These are phyloP conservation scores for Tulasnella calospora DNA, from an alignment of 768 basidiomycete species.

Conservation along the genomic window DNA sequence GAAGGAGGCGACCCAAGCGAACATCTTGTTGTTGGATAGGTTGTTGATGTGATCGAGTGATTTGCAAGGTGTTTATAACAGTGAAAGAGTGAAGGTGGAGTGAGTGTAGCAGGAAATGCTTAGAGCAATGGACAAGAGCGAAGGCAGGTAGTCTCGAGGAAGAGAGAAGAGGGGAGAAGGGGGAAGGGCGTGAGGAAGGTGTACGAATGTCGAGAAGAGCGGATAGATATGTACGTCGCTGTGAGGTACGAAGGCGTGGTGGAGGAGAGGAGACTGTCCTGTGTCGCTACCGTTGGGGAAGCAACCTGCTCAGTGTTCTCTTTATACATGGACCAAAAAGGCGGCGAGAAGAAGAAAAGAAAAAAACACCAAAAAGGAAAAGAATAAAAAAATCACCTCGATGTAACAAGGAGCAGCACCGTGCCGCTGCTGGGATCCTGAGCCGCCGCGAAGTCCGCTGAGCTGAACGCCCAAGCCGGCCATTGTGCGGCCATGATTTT, in stretches of 20 bases:
- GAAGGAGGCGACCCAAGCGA: conserved; percentile 21
- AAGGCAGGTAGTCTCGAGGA: not conserved
- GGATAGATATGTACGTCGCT: conserved; percentile 2
- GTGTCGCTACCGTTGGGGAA: not conserved
- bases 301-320: not conserved
- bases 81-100: not conserved
- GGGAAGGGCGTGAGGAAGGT: not conserved
- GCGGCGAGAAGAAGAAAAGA: not conserved
- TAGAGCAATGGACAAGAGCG: not conserved
- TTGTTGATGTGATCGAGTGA: not conserved
- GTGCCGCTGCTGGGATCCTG: not conserved
- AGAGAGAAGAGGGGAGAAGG: not conserved
- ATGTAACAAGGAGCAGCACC: not conserved
- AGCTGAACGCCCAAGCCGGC: conserved; percentile 4
- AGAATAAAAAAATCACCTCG: not conserved
- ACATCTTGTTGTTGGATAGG: not conserved
- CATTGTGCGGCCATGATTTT: not conserved
- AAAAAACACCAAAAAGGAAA: not conserved
- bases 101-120: not conserved
- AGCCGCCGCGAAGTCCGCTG: not conserved
- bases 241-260: not conserved
- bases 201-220: not conserved
- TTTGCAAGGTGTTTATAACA: not conserved
- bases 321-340: not conserved
- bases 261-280: not conserved